Evolutionary conservation across 192 early-diverging fungal species (phyloP), one percentile per base, ranked within the genome.

Genomic region (Gonapodya sp.): DNA sequence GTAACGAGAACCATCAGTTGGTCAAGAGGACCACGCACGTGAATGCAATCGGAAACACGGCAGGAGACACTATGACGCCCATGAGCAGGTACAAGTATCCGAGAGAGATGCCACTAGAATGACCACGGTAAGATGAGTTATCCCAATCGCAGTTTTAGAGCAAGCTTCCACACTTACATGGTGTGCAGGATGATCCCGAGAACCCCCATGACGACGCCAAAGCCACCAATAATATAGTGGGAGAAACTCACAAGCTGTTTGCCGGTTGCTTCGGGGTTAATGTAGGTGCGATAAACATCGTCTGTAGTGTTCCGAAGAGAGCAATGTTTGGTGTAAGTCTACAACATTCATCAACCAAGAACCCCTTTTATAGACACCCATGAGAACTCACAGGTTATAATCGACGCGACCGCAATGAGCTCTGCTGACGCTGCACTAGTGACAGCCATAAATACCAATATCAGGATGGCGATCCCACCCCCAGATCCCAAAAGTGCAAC

Each of bases 371-470:
- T 16, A 24, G 46, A 24, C 46, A n/a, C n/a, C n/a, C n/a, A n/a
- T n/a, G 46, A 16, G 46, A 16, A 24, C 46, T 64, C 24, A 64
- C 46, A 93, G 1, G 93, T 94, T 36, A 87, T 82, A 36, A 93
- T 88, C 8, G 92, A 93, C 32, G 90, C 87, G n/a, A 93, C 92
- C 1, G 92, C 93, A 80, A 93, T 93, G 64, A 93, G 80, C 77
- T 93, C 93, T 2, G 92, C 93, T 73, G 92, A 93, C 2, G 93
- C 81, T n/a, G 92, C 92, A n/a, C 85, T 88, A 0, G 92, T 93
- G 24, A 94, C 92, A 35, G 93, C 93, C 92, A 93, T 93, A 79
- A 93, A 93, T 0, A 93, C 89, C 16, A 93, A 81, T 36, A 94
- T 82, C 36, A 93, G 80, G 31, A 90, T 86, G 1, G 92, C 93